Conservation (phyloP, 2,329 filamentous ascomycete genomes). For the Ilyonectria sp. region DNA sequence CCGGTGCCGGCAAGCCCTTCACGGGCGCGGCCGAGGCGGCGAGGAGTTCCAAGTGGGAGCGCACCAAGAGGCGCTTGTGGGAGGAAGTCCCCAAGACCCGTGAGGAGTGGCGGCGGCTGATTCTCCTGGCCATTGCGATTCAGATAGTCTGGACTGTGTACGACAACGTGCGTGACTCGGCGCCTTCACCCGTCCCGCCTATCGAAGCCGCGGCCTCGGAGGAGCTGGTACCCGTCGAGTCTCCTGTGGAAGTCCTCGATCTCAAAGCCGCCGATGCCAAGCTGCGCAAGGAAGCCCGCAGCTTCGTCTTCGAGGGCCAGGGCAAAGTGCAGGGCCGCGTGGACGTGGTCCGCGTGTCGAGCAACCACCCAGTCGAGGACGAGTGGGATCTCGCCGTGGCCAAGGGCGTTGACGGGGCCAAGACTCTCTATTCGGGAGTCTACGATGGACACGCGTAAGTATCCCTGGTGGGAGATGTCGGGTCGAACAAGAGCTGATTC, state of each 20-base stretch:
- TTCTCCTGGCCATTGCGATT: neutral
- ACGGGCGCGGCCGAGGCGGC: neutral
- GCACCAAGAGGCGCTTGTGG: neutral
- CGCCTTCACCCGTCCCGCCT: constrained; percentile 15
- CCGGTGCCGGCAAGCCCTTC: constrained; percentile 19
- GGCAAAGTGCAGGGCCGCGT: constrained; percentile 49
- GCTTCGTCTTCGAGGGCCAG: constrained; percentile 49
- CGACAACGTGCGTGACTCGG: neutral
- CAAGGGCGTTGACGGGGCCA: constrained; percentile 47
- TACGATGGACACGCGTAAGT: constrained; percentile 67
- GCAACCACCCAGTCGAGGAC: constrained; percentile 56
- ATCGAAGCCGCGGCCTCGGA: constrained; percentile 37
- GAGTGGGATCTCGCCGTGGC: constrained; percentile 53
- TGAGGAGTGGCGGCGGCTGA: neutral
- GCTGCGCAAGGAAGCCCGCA: constrained; percentile 50
- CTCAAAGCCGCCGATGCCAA: constrained; percentile 50
- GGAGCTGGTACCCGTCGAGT: constrained; percentile 41
- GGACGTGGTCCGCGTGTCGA: constrained; percentile 53
- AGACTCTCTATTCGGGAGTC: constrained; percentile 56
- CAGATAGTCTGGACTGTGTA: neutral
- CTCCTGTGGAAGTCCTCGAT: constrained; percentile 46
- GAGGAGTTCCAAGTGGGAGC: neutral
- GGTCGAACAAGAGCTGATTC: constrained; percentile 17
- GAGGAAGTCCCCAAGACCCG: neutral
- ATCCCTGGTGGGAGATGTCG: rapidly evolving